Base-by-base conservation (phyloP, 345 rosid genomes). In the Viola odorata region DNA sequence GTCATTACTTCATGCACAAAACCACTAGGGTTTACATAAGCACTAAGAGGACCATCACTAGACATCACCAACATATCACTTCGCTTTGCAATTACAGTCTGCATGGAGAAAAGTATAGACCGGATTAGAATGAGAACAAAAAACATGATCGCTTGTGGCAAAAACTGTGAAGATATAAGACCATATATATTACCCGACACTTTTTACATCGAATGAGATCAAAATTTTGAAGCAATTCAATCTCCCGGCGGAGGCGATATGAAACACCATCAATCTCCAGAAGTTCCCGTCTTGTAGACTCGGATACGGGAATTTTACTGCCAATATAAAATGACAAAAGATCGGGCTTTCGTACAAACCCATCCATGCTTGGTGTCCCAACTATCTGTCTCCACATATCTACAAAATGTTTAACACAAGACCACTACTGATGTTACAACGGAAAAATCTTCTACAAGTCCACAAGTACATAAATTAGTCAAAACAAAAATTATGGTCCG, bases 41-140 rank as follows among this genome's bases (percentile, higher is more conserved):
- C 97, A 73, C 95, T 89, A n/a, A 94, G 84, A 52, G 99, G 97
- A 69, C 97, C 99, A 51, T 94, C 97, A 70, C 74, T 79, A 60
- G 99, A 94, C 97, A 94, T 94, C 72, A 84, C 96, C 82, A 90
- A 63, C 97, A 90, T 90, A 76, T 94, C 95, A 73, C 91, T 88
- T 67, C 97, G 84, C 81, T 80, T 84, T 17, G 96, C 95, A 64
- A 94, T 80, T 45, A 84, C 69, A 64, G 78, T 75, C 99, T 90
- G 80, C 73, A 70, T 5, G 57, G 47, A 67, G 55, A 57, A 48
- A 58, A 11, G 23, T 0, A 37, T 14, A 63, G 50, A 52, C 32
- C 32, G 32, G 32, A 23, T 23, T 0, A 23, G 32, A 23, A 23
- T 23, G 32, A 23, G 32, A 44, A 17, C 3, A 17, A 62, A 41